Evolutionary conservation across 768 basidiomycete species (phyloP).

Genomic region (Trametes cinnabarina): DNA sequence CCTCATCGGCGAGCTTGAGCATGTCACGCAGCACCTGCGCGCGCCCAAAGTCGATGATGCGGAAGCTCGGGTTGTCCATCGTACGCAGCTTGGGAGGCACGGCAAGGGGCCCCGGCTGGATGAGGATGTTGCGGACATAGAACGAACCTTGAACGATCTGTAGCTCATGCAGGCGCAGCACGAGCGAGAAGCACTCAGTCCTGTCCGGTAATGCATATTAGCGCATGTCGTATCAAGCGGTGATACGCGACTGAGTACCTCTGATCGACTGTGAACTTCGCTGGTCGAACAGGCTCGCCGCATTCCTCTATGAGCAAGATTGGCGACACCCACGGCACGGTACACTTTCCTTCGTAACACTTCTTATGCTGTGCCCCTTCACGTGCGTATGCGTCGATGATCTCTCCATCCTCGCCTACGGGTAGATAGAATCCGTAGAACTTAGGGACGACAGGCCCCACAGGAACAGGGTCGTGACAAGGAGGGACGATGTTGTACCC

Average conservation of each 20-base stretch:
- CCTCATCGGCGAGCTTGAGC: not conserved
- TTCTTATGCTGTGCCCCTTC: conserved; percentile 15
- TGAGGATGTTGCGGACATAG: conserved; percentile 42
- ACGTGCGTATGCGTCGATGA: not conserved
- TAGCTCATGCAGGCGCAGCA: conserved; percentile 41
- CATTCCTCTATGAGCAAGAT: conserved; percentile 51
- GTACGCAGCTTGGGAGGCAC: conserved; percentile 31
- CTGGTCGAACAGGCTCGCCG: conserved; percentile 34
- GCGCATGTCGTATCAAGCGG: no score
- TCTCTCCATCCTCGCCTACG: conserved; percentile 8
- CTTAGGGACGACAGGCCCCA: conserved; percentile 55
- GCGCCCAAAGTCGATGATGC: conserved; percentile 54
- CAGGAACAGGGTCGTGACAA: conserved; percentile 43
- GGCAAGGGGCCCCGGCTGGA: conserved; percentile 42
- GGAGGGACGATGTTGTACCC: conserved; percentile 47
- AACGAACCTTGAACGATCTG: conserved; percentile 43
- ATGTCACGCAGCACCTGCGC: not conserved
- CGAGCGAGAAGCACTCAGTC: conserved; percentile 32
- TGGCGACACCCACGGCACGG: conserved; percentile 29
- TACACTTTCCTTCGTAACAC: conserved; percentile 13
- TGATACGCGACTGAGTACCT: no score
- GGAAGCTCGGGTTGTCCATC: conserved; percentile 35
- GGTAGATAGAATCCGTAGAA: conserved; percentile 61
- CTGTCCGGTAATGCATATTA: conserved; percentile 8
- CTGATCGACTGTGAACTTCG: conserved; percentile 21